phyloP scores from a whole-genome alignment of 306 rosid species.

The Pyrus bretschneideri region DNA sequence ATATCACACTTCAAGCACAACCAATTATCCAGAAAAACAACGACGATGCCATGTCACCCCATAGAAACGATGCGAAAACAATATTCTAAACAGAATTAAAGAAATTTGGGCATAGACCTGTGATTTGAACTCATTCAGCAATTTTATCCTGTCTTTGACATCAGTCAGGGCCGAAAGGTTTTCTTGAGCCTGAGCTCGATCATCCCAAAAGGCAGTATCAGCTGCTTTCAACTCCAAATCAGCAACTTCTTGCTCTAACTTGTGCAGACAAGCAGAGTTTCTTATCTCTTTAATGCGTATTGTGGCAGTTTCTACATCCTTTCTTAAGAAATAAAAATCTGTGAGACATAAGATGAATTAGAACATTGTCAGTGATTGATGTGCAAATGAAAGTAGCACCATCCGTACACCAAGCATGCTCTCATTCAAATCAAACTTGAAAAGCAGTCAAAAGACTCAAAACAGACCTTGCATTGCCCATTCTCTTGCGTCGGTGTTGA shows the following conservation, averaged over 20 bases:
- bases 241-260: conserved; percentile 54
- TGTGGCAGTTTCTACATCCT: conserved; percentile 56
- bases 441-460: neutral
- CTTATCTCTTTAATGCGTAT: conserved; percentile 72
- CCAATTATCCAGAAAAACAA: neutral
- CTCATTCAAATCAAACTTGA: neutral
- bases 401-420: neutral
- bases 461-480: conserved; percentile 76
- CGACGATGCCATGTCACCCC: neutral
- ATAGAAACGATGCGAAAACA: neutral
- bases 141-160: conserved; percentile 69
- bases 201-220: conserved; percentile 70
- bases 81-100: neutral
- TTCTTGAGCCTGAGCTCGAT: conserved; percentile 74
- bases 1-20: neutral
- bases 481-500: conserved; percentile 41
- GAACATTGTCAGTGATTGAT: conserved; percentile 1
- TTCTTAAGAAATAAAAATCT: conserved; percentile 82
- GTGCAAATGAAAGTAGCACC: neutral
- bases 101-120: conserved; percentile 44
- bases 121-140: conserved; percentile 62
- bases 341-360: conserved; percentile 14
- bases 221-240: conserved; percentile 73
- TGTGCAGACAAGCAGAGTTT: conserved; percentile 56
- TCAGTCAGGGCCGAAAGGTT: conserved; percentile 64